Percentiles rank a stretch among this genome's conserved stretches.
Conservation (phyloP, 257 asterid genomes). For the Orobanche coerulescens region DNA sequence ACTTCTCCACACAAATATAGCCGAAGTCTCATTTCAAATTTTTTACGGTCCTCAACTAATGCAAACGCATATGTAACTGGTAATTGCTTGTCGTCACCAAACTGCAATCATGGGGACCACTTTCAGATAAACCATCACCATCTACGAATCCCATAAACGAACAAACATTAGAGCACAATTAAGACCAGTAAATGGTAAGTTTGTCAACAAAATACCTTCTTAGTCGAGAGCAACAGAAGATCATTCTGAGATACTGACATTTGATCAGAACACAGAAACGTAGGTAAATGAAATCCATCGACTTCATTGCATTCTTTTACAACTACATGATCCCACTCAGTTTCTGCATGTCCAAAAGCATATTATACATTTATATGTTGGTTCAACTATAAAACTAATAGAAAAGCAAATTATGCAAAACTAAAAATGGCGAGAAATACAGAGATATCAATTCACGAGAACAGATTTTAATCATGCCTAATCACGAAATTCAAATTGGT, state of each 20-base stretch:
- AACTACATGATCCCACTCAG: constrained; percentile 39
- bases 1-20: constrained; percentile 67
- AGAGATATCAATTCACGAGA: constrained; percentile 1
- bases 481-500: constrained; percentile 1
- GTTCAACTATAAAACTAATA: constrained; percentile 1
- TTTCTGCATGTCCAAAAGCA: constrained; percentile 36
- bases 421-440: not conserved
- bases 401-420: not conserved
- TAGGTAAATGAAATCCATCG: constrained; percentile 66
- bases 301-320: constrained; percentile 56
- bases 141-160: not conserved
- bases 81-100: constrained; percentile 52
- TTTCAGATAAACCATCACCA: constrained; percentile 12
- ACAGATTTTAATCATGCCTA: not conserved
- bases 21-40: constrained; percentile 56
- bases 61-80: constrained; percentile 88
- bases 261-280: constrained; percentile 32
- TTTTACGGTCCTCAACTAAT: constrained; percentile 83
- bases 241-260: constrained; percentile 59
- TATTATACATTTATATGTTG: not conserved
- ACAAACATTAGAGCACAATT: not conserved
- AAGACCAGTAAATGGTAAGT: not conserved
- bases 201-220: constrained; percentile 40
- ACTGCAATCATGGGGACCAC: constrained; percentile 29
- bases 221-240: constrained; percentile 55